Base-by-base conservation (phyloP, 2,329 filamentous ascomycete genomes). In the Macrophomina phaseolina region DNA sequence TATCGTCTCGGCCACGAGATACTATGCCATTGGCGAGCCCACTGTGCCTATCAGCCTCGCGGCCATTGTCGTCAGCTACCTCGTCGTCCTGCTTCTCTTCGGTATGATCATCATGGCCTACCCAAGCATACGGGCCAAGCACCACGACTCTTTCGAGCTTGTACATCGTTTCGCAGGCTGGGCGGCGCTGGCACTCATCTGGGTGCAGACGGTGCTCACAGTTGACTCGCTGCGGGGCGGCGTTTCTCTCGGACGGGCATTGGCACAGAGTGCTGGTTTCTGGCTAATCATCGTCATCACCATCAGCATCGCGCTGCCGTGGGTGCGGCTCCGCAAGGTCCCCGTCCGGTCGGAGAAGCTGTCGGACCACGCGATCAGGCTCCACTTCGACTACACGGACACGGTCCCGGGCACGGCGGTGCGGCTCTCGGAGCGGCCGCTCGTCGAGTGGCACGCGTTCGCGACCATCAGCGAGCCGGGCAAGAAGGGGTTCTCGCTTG, bases 201-300 rank as follows among this genome's bases (percentile, higher is more conserved):
- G 78, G 78, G 68, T 58, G n/a, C 64, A 70, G 46, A 45, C 62
- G 1, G 30, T 69, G 7, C 65, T 71, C 9, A 62, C 70, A 4
- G 52, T 62, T 2, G 34, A 66, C 36, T 49, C 65, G 6, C 62
- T 61, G 18, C 40, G 56, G 9, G 67, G 69, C 40, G 68, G 80
- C 4, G 73, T 76, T 46, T 70, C 74, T 4, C 70, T 83, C 14
- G 78, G 80, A 4, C 67, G 65, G 12, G 76, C 79, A 51, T 73
- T 89, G 8, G 60, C 84, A 68, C 67, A 73, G 18, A 82, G 82
- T 7, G 85, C 86, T 0, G 77, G 81, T 0, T 85, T 94, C 77
- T 95, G 91, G 89, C 85, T 91, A 72, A 81, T 94, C n/a, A 71
- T 86, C 32, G 74, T 87, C 52, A 88, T 89, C 51, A 92, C 91